phyloP scores from a whole-genome alignment of 176 grass and related monocot species.

The Luzula sylvatica region DNA sequence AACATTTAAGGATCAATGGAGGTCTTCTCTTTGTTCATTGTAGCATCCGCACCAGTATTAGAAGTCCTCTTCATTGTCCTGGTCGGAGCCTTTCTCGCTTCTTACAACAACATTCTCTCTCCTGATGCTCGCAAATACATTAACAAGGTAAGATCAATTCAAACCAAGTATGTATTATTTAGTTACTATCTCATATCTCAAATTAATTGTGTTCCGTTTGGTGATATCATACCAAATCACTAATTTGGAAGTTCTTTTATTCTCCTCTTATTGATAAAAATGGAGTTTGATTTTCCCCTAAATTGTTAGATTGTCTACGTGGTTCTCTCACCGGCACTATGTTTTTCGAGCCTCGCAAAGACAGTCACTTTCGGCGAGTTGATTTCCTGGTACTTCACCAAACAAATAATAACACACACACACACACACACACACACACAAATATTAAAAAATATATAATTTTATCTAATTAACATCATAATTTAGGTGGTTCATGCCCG shows the following conservation, averaged over 20 bases:
- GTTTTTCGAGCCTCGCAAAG: conserved; percentile 21
- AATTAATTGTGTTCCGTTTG: no score
- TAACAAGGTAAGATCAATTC: conserved; percentile 20
- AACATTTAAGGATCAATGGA: no score
- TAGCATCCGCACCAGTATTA: conserved; percentile 24
- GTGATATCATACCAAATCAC: no score
- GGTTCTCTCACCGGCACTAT: conserved; percentile 16
- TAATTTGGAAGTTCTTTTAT: no score
- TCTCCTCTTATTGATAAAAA: no score
- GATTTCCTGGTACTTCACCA: conserved; percentile 26
- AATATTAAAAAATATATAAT: neutral
- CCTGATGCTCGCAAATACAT: conserved; percentile 17
- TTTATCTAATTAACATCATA: neutral
- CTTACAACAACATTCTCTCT: conserved; percentile 15
- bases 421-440: neutral
- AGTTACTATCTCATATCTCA: no score
- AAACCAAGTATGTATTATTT: neutral
- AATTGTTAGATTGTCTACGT: conserved; percentile 19
- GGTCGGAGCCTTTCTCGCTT: conserved; percentile 22
- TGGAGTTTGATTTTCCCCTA: no score
- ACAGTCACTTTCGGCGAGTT: conserved; percentile 22
- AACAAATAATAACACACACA: neutral
- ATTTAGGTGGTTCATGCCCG: conserved; percentile 36
- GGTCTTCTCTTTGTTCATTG: conserved; percentile 24
- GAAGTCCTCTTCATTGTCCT: conserved; percentile 23